Evolutionary conservation across 169 alveolate genomes (phyloP).

Genomic region (Cryptosporidium sp.): DNA sequence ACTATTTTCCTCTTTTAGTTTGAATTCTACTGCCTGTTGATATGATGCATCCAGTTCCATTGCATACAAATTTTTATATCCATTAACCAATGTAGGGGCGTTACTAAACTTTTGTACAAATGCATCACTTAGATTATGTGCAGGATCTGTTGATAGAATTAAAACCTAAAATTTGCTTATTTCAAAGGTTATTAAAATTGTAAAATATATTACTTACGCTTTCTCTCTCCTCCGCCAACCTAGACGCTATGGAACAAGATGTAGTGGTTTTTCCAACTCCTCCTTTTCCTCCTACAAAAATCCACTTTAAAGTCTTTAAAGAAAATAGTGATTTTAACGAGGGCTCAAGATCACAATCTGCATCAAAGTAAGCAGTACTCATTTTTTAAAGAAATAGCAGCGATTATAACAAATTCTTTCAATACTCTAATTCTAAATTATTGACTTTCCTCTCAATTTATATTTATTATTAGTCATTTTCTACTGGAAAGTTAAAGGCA

Average conservation of each 20-base stretch:
- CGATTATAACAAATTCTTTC: not conserved
- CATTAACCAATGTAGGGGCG: slow-evolving; percentile 93
- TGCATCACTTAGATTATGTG: slow-evolving; percentile 98
- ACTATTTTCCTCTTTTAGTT: slow-evolving; percentile 79
- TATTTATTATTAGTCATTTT: slow-evolving; percentile 16
- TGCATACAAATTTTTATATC: slow-evolving; percentile 94
- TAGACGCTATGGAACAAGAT: slow-evolving; percentile 95
- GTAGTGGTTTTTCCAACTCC: slow-evolving; percentile 99
- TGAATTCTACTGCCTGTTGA: slow-evolving; percentile 83
- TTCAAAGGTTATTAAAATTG: not conserved
- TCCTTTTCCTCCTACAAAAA: slow-evolving; percentile 99
- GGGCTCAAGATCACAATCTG: slow-evolving; percentile 72
- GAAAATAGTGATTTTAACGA: slow-evolving; percentile 78
- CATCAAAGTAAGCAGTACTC: slow-evolving; percentile 55
- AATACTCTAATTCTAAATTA: not conserved
- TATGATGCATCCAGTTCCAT: slow-evolving; percentile 94
- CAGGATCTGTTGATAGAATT: slow-evolving; percentile 99
- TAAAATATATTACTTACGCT: slow-evolving; percentile 83
- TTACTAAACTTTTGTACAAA: slow-evolving; percentile 95
- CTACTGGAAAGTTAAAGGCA: slow-evolving; percentile 1
- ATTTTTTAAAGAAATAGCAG: slow-evolving; percentile 1
- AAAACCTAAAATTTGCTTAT: slow-evolving; percentile 86
- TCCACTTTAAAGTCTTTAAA: slow-evolving; percentile 93
- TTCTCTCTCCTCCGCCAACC: slow-evolving; percentile 92
- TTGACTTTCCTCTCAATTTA: not conserved